Evolutionary conservation across 495 filamentous ascomycete genomes (phyloP).

Genomic region (Daldinia bambusicola): DNA sequence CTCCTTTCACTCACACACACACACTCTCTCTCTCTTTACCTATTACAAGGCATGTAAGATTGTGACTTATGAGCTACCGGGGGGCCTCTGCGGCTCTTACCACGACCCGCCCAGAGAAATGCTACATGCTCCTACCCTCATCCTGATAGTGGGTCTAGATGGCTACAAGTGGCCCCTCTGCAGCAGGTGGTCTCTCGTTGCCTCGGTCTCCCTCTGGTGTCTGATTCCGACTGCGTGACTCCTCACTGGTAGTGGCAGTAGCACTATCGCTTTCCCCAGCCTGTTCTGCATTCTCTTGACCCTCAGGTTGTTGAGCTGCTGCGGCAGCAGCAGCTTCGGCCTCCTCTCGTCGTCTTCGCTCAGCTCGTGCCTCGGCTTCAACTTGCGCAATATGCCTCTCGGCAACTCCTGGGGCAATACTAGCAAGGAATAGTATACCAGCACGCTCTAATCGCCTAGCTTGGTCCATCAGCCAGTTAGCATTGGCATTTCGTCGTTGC

Average conservation of each 20-base stretch:
- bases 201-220: conserved; percentile 6
- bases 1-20: too few relatives aligned
- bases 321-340: conserved; percentile 54
- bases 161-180: conserved; percentile 23
- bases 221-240: conserved; percentile 5
- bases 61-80: neutral
- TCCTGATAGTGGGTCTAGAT: conserved; percentile 1
- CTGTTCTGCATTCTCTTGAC: conserved; percentile 15
- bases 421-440: conserved; percentile 83
- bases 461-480: conserved; percentile 64
- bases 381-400: conserved; percentile 81
- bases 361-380: conserved; percentile 68
- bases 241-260: neutral
- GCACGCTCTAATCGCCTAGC: conserved; percentile 76
- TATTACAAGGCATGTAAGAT: neutral
- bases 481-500: conserved; percentile 59
- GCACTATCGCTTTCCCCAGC: neutral
- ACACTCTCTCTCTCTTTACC: neutral
- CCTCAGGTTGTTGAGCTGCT: conserved; percentile 21
- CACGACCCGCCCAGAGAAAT: neutral
- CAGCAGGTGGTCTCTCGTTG: conserved; percentile 16
- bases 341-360: conserved; percentile 60
- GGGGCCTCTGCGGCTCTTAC: neutral
- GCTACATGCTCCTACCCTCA: neutral
- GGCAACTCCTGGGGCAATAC: conserved; percentile 83